Evolutionary conservation across 495 filamentous ascomycete species (phyloP).

Genomic region (Geopyxis carbonaria): DNA sequence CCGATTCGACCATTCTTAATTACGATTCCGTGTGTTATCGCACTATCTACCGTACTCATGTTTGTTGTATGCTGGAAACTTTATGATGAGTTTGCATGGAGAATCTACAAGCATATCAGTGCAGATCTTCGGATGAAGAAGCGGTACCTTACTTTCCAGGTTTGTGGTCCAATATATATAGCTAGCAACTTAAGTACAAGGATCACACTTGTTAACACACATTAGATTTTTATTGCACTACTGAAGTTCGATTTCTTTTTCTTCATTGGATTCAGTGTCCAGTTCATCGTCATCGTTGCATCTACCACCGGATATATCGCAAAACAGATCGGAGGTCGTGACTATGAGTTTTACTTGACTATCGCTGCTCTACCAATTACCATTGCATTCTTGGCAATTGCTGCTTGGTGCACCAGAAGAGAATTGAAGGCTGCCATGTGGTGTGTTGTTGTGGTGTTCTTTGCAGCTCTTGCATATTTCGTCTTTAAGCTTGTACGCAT

Average conservation of each 20-base stretch:
- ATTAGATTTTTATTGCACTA: constrained; percentile 86
- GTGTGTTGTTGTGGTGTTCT: constrained; percentile 65
- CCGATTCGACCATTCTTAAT: constrained; percentile 58
- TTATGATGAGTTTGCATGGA: constrained; percentile 98
- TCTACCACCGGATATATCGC: constrained; percentile 31
- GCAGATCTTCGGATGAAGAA: constrained; percentile 94
- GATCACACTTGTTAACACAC: constrained; percentile 27
- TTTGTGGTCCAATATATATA: constrained; percentile 28
- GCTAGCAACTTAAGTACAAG: constrained; percentile 1
- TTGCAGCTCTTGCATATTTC: constrained; percentile 86
- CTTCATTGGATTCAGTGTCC: constrained; percentile 94
- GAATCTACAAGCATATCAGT: constrained; percentile 97
- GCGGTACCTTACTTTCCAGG: constrained; percentile 90
- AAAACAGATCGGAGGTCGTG: constrained; percentile 10
- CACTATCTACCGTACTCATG: constrained; percentile 53
- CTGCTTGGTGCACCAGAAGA: constrained; percentile 65
- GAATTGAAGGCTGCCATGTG: constrained; percentile 69
- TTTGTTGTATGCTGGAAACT: constrained; percentile 74
- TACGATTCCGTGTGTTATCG: constrained; percentile 71
- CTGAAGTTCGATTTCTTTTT: constrained; percentile 99
- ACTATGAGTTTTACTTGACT: constrained; percentile 69
- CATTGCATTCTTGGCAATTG: constrained; percentile 66
- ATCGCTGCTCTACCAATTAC: constrained; percentile 80
- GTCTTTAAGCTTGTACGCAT: constrained; percentile 95
- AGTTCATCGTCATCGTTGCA: constrained; percentile 85